Evolutionary conservation across 306 rosid genomes (phyloP), one percentile per base, ranked within the genome.

Genomic region (Prosopis cineraria): DNA sequence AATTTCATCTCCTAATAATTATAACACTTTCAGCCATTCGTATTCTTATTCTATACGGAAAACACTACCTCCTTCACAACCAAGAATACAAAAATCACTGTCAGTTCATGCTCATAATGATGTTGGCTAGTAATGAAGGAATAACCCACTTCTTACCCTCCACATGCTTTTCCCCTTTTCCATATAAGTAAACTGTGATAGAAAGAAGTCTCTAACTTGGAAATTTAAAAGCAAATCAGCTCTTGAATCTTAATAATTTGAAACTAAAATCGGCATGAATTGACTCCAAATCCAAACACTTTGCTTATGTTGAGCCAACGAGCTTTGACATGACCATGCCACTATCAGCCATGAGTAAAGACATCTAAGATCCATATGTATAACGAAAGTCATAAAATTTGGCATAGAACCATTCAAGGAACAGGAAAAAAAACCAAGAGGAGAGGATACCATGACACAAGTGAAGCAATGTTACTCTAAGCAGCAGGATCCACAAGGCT

Each of bases 401-500:
- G 17, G 11, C 33, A 1, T 31, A 24, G 33, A 55, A 25, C 41
- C 14, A 62, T 62, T 62, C 7, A 62, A 31, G 68, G 39, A 14
- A 16, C 45, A 34, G 24, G n/a, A n/a, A 64, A 33, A 34, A 25
- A 19, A 64, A 64, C 43, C 44, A 64, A 34, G 27, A 64, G 45
- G 44, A 0, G 45, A 33, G 27, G 17, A 19, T 34, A 64, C 45
- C 44, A 64, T 64, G 70, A 19, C 29, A 33, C 68, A 9, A 36
- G 70, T 34, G 41, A 62, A 3, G 68, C 41, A 63, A 17, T 9
- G 44, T 33, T 34, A 63, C 44, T 34, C 37, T 63, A 9, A 63
- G 69, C 44, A 34, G 44, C 69, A 63, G 41, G 45, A 34, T 34
- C 70, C 43, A 64, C 43, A 64, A 17, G 70, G 45, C 45, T 64